Conservation (phyloP, 2,329 filamentous ascomycete species). For the Diaporthe aspalathi region DNA sequence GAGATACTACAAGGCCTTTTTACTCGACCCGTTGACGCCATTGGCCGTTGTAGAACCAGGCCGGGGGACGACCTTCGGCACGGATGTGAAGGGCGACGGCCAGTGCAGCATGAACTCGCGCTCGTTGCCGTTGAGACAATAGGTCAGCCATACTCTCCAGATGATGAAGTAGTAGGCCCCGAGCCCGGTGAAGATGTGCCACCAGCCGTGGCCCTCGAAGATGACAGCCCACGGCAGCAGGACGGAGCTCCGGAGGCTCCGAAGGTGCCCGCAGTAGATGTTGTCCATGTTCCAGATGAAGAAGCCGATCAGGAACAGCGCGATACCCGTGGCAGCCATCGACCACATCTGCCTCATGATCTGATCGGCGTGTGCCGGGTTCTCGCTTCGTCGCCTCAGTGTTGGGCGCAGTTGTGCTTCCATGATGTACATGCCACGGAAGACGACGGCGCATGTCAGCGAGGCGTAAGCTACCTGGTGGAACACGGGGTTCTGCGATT, state of each 20-base stretch:
- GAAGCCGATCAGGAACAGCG: slow-evolving; percentile 80
- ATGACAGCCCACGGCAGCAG: slow-evolving; percentile 84
- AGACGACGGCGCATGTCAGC: slow-evolving; percentile 76
- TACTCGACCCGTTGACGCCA: slow-evolving; percentile 29
- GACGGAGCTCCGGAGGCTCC: slow-evolving; percentile 73
- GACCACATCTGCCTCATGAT: slow-evolving; percentile 76
- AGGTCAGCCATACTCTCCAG: slow-evolving; percentile 85
- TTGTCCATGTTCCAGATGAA: slow-evolving; percentile 85
- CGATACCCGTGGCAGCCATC: slow-evolving; percentile 75
- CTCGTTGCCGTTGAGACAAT: slow-evolving; percentile 78
- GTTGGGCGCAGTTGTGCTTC: slow-evolving; percentile 59
- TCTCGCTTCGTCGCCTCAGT: slow-evolving; percentile 53
- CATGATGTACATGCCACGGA: slow-evolving; percentile 83
- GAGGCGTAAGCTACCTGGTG: slow-evolving; percentile 84
- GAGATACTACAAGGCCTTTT: slow-evolving; percentile 29
- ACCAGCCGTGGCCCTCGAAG: slow-evolving; percentile 68
- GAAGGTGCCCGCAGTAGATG: slow-evolving; percentile 74
- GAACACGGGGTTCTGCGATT: slow-evolving; percentile 83
- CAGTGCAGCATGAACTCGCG: slow-evolving; percentile 78
- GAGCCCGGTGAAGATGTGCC: slow-evolving; percentile 84
- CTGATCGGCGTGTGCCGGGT: slow-evolving; percentile 60
- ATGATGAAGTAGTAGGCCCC: slow-evolving; percentile 87
- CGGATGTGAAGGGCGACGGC: slow-evolving; percentile 68
- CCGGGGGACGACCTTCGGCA: slow-evolving; percentile 59
- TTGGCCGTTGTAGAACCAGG: slow-evolving; percentile 7